phyloP scores from a whole-genome alignment of 2,329 filamentous ascomycete species.

The Sphaerulina populicola region DNA sequence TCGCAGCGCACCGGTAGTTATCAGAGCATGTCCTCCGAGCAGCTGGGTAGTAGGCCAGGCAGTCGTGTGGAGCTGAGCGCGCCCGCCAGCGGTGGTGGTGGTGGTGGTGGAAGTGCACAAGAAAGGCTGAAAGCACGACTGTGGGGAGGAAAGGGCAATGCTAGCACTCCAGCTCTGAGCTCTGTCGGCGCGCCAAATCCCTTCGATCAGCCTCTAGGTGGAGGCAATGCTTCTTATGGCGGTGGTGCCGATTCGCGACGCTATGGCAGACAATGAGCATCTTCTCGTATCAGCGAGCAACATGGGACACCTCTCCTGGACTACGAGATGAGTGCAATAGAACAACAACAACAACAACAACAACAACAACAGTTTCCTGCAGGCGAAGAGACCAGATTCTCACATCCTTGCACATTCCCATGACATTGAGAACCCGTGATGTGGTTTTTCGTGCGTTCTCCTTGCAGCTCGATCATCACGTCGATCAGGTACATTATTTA shows the following conservation, averaged over 20 bases:
- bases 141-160: constrained; percentile 40
- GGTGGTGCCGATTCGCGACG: constrained; percentile 8
- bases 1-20: constrained; percentile 68
- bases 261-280: constrained; percentile 9
- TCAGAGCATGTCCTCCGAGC: constrained; percentile 46
- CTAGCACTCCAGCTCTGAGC: constrained; percentile 13
- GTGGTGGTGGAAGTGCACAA: constrained; percentile 55
- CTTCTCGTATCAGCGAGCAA: not conserved
- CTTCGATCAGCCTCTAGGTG: constrained; percentile 15
- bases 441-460: too few species aligned
- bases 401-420: too few species aligned
- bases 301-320: not conserved
- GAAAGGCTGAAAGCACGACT: constrained; percentile 73
- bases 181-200: constrained; percentile 14
- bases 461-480: too few species aligned
- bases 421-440: too few species aligned
- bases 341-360: not conserved
- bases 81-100: constrained; percentile 34
- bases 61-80: constrained; percentile 32
- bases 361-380: not conserved
- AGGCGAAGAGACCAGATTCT: too few species aligned
- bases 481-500: too few species aligned
- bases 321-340: not conserved
- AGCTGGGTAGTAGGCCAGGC: constrained; percentile 19
- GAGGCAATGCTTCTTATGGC: constrained; percentile 6